Percentiles rank a stretch among this genome's conserved stretches.
Conservation (phyloP, 2,329 filamentous ascomycete species). For the Colletotrichum tamarilloi region DNA sequence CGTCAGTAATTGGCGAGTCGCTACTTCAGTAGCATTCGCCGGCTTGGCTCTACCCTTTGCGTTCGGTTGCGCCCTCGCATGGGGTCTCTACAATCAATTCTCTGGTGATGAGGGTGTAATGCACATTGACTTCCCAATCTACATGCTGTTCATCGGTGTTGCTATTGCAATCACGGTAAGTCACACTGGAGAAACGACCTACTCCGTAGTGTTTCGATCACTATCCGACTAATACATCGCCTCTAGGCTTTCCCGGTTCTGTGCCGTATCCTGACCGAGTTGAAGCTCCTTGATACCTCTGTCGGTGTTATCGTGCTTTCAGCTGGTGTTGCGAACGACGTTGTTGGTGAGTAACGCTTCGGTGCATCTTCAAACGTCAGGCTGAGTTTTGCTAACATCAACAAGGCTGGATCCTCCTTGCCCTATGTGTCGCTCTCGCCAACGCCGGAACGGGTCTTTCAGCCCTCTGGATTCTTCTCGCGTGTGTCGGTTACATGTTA, state of each 20-base stretch:
- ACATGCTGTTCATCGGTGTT: slow-evolving; percentile 85
- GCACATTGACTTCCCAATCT: slow-evolving; percentile 62
- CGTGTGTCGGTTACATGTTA: slow-evolving; percentile 78
- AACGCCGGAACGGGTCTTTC: slow-evolving; percentile 87
- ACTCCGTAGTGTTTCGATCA: no score
- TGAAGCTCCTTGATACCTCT: slow-evolving; percentile 84
- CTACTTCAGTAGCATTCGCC: slow-evolving; percentile 79
- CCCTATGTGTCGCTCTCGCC: slow-evolving; percentile 91
- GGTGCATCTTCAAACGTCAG: slow-evolving; percentile 68
- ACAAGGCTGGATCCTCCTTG: slow-evolving; percentile 81
- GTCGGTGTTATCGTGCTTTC: slow-evolving; percentile 91
- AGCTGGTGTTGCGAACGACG: slow-evolving; percentile 93
- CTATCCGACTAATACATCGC: neutral
- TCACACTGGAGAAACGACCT: no score
- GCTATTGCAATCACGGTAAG: slow-evolving; percentile 84
- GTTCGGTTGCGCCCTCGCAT: slow-evolving; percentile 82
- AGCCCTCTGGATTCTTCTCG: slow-evolving; percentile 86
- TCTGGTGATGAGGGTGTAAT: slow-evolving; percentile 52
- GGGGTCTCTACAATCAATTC: slow-evolving; percentile 83
- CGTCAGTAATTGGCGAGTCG: slow-evolving; percentile 82
- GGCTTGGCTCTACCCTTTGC: slow-evolving; percentile 89
- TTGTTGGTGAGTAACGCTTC: slow-evolving; percentile 49
- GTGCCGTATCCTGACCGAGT: slow-evolving; percentile 90
- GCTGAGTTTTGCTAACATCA: slow-evolving; percentile 63
- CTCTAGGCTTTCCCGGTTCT: slow-evolving; percentile 81